phyloP scores from a whole-genome alignment of 495 filamentous ascomycete genomes.

The Talaromyces thailandensis region DNA sequence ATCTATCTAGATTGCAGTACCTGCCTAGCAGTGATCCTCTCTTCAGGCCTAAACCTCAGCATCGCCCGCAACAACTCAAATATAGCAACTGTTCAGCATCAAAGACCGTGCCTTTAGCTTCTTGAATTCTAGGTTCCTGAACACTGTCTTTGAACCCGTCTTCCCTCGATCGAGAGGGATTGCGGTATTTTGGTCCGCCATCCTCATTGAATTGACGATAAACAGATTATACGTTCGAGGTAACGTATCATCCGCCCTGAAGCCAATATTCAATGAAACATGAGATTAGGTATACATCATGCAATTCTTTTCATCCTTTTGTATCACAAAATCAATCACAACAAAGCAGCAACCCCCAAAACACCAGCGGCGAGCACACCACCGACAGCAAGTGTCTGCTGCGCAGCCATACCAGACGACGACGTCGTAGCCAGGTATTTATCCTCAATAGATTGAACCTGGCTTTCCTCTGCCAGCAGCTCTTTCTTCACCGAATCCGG shows the following conservation, averaged over 20 bases:
- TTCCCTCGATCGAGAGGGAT: constrained; percentile 15
- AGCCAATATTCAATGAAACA: too few species aligned
- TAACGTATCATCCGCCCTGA: too few species aligned
- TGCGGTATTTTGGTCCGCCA: constrained; percentile 9
- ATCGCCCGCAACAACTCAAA: constrained; percentile 28
- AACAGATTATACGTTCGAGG: too few species aligned
- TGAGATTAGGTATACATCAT: too few species aligned
- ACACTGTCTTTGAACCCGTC: constrained; percentile 20
- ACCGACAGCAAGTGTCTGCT: constrained; percentile 1
- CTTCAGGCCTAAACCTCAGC: constrained; percentile 29
- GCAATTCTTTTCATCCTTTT: too few species aligned
- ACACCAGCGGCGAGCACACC: constrained; percentile 1
- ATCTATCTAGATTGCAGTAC: constrained; percentile 29
- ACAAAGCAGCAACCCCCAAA: constrained; percentile 4
- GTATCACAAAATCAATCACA: background rate
- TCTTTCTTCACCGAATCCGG: constrained; percentile 6
- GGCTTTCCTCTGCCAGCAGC: constrained; percentile 3
- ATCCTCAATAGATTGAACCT: background rate
- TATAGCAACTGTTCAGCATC: constrained; percentile 21
- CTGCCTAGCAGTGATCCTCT: constrained; percentile 23
- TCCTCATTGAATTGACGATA: constrained; percentile 13
- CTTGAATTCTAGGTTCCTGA: constrained; percentile 14
- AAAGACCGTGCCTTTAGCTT: constrained; percentile 12
- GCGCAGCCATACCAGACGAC: background rate
- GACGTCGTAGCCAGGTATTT: background rate